Base-by-base conservation (phyloP, 2,329 filamentous ascomycete species). In the Trichoderma brevicompactum region DNA sequence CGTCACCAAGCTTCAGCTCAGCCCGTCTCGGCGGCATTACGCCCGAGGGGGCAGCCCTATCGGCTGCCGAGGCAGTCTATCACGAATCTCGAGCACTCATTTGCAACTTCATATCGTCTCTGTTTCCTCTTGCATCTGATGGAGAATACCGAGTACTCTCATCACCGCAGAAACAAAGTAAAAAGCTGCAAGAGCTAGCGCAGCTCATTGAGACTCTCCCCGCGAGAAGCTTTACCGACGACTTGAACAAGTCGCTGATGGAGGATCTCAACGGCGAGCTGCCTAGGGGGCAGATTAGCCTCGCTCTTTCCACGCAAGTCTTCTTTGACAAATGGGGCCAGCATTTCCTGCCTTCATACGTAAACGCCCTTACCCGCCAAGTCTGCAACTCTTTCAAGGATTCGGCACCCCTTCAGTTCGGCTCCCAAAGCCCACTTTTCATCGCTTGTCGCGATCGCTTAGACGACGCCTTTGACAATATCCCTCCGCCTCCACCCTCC, bases 301-400 rank as follows among this genome's bases (percentile, higher is more conserved):
- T 85, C 15, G 85, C 85, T 0, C 70, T 87, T 2, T 73, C 74
- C 2, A 70, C 69, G 0, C 17, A 64, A 0, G 66, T 70, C 0
- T 81, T 80, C 69, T 86, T 82, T 68, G 3, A 43, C 2, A 79
- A 74, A 72, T 89, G 86, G 87, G 86, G 86, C 7, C 70, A 72
- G 5, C 85, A 88, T 72, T 89, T 85, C 71, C 79, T 89, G 6
- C 82, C 82, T 0, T 85, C 83, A 7, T 77, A 88, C 1, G 81
- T 83, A 32, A 80, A 82, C 66, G 85, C 86, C 0, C 85, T 89
- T 69, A 77, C 79, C 1, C 79, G 81, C 28, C 87, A 89, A 72
- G 74, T 83, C 9, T 87, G 86, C 76, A 87, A 87, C 71, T 83
- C 82, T 0, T 88, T 88, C 80, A 87, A 87, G 70, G 87, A 89